A percentile compares a stretch with the other conserved stretches of the same genome.
These are phyloP conservation scores for Alternaria arbusti DNA, from an alignment of 2,329 filamentous ascomycete genomes.

Conservation along the genomic window DNA sequence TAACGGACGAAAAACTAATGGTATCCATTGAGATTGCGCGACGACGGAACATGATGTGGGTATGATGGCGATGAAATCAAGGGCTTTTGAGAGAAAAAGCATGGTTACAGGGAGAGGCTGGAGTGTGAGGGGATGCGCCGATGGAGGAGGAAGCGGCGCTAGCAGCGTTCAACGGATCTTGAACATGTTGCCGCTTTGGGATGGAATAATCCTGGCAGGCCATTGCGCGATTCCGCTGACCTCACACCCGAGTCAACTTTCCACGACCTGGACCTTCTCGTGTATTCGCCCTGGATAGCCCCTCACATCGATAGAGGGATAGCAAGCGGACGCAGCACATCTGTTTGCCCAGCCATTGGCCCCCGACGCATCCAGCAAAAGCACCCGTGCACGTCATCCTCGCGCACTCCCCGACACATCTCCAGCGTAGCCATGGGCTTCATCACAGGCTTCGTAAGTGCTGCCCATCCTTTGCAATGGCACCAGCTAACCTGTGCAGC, in stretches of 20 bases:
- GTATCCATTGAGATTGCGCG: not conserved
- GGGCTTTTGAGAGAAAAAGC: not conserved
- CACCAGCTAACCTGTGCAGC: slow-evolving; percentile 37
- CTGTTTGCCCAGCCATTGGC: slow-evolving; percentile 12
- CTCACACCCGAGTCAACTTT: slow-evolving; percentile 9
- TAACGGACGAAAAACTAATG: not conserved
- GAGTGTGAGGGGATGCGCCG: not conserved
- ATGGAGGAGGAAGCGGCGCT: not conserved
- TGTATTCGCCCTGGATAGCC: not conserved
- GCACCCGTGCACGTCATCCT: not conserved
- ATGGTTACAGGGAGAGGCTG: not conserved
- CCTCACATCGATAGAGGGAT: not conserved
- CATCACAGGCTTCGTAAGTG: slow-evolving; percentile 58
- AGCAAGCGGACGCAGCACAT: not conserved
- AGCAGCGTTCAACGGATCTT: slow-evolving; percentile 1
- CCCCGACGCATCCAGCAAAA: not conserved
- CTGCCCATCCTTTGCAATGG: not conserved
- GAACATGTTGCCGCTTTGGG: slow-evolving; percentile 8
- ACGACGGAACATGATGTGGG: not conserved
- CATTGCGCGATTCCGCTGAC: slow-evolving; percentile 12
- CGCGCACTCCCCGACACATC: not conserved
- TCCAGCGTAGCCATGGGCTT: slow-evolving; percentile 54
- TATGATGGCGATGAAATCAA: not conserved
- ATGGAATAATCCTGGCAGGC: slow-evolving; percentile 1
- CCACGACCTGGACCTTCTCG: not conserved